Evolutionary conservation across 2,329 filamentous ascomycete species (phyloP).

Genomic region (Esteya vermicola): DNA sequence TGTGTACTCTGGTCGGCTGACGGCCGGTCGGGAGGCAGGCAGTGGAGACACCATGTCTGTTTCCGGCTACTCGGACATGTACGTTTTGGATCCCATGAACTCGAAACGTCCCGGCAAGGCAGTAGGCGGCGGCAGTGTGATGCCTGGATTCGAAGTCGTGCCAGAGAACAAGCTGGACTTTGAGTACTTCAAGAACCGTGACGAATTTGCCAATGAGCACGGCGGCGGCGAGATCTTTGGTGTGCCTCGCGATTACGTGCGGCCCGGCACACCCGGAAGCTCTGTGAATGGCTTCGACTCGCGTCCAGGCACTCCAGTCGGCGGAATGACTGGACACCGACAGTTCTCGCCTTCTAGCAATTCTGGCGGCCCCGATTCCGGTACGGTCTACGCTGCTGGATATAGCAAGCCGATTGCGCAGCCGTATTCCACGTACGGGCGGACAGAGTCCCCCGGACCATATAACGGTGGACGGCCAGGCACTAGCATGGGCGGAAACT

Average conservation of each 20-base stretch:
- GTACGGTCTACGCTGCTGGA: slow-evolving; percentile 9
- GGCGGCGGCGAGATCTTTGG: slow-evolving; percentile 63
- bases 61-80: slow-evolving; percentile 71
- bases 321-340: slow-evolving; percentile 18
- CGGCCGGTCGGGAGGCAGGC: slow-evolving; percentile 48
- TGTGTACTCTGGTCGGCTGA: slow-evolving; percentile 70
- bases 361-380: slow-evolving; percentile 1
- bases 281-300: slow-evolving; percentile 28
- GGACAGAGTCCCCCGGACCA: slow-evolving; percentile 7
- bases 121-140: slow-evolving; percentile 10
- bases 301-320: slow-evolving; percentile 34
- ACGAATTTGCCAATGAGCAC: slow-evolving; percentile 76
- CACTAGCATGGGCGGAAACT: slow-evolving; percentile 12
- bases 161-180: slow-evolving; percentile 79
- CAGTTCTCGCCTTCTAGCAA: slow-evolving; percentile 8
- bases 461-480: slow-evolving; percentile 6
- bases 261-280: slow-evolving; percentile 48
- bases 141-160: slow-evolving; percentile 80
- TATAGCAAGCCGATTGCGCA: slow-evolving; percentile 8
- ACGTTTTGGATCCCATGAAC: slow-evolving; percentile 67
- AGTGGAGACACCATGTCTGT: slow-evolving; percentile 40
- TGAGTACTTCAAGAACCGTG: slow-evolving; percentile 77
- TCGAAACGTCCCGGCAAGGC: slow-evolving; percentile 37
- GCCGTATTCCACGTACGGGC: slow-evolving; percentile 1
- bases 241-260: slow-evolving; percentile 39